These are phyloP conservation scores for Neofusicoccum sp. DNA, from an alignment of 2,329 filamentous ascomycete genomes.

Conservation along the genomic window DNA sequence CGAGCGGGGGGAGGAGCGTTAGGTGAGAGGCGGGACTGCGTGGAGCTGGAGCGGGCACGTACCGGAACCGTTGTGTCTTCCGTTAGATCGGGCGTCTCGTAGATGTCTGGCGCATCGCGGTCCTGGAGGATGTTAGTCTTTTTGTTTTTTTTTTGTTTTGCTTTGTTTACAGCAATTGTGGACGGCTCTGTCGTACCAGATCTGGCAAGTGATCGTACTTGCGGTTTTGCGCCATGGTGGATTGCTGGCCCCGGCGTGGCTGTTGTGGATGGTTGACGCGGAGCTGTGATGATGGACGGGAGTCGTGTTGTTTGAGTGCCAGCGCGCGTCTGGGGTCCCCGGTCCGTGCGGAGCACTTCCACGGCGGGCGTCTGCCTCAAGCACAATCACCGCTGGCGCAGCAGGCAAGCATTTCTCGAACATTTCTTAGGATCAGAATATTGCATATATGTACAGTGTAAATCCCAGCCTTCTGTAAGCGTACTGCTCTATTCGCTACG, in stretches of 20 bases:
- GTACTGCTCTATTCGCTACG: too few relatives aligned
- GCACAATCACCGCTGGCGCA: too few relatives aligned
- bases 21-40: background rate
- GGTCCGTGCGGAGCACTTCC: slow-evolving; percentile 5
- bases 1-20: slow-evolving; percentile 32
- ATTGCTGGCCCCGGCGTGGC: background rate
- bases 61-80: slow-evolving; percentile 85
- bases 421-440: too few relatives aligned
- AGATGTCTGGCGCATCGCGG: slow-evolving; percentile 74
- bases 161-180: background rate
- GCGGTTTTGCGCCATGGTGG: slow-evolving; percentile 18
- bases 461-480: too few relatives aligned
- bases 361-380: background rate
- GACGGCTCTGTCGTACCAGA: slow-evolving; percentile 16
- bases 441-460: too few relatives aligned
- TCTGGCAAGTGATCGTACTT: slow-evolving; percentile 25
- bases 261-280: background rate
- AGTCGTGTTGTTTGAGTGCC: slow-evolving; percentile 14
- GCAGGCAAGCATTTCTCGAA: too few relatives aligned
- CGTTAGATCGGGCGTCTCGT: slow-evolving; percentile 90
- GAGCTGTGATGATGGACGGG: background rate
- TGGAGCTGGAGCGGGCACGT: slow-evolving; percentile 34
- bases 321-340: background rate
- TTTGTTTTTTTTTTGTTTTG: slow-evolving; percentile 56
- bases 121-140: slow-evolving; percentile 5